Conservation (phyloP, 176 grass and related monocot genomes). For the Phyllostachys edulis region DNA sequence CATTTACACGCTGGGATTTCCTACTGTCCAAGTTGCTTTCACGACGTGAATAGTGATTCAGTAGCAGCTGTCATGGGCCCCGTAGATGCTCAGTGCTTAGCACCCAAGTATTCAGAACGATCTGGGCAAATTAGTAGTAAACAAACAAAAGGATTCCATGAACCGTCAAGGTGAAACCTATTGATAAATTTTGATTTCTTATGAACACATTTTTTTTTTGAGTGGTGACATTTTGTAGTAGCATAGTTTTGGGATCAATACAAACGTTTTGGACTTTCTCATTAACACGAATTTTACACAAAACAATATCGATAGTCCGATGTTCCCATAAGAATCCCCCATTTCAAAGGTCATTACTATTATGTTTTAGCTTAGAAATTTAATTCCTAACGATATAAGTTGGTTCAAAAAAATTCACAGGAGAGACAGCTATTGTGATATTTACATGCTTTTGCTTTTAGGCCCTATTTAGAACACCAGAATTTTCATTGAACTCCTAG, state of each 20-base stretch:
- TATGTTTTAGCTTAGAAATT: neutral
- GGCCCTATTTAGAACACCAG: fast-evolving
- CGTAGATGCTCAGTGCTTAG: neutral
- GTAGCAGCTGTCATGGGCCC: neutral
- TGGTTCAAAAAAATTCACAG: neutral
- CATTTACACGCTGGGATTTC: neutral
- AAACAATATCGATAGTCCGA: neutral
- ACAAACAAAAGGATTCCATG: neutral
- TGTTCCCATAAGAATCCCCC: too few species aligned
- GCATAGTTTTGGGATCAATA: neutral
- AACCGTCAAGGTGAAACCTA: neutral
- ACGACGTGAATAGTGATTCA: neutral
- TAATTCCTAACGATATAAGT: neutral
- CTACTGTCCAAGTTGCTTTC: neutral
- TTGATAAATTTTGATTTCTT: too few species aligned
- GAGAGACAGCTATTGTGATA: neutral
- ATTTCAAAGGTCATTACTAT: neutral
- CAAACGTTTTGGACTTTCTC: neutral
- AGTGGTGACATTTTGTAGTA: neutral
- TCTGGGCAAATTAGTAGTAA: too few species aligned
- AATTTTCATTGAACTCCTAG: too few species aligned
- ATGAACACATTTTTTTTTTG: neutral
- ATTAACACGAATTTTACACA: neutral
- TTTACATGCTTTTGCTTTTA: neutral
- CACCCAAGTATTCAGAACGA: neutral